A percentile compares a stretch with the other conserved stretches of the same genome.
Conservation (phyloP, 768 basidiomycete genomes). For the Lyophyllum decastes region DNA sequence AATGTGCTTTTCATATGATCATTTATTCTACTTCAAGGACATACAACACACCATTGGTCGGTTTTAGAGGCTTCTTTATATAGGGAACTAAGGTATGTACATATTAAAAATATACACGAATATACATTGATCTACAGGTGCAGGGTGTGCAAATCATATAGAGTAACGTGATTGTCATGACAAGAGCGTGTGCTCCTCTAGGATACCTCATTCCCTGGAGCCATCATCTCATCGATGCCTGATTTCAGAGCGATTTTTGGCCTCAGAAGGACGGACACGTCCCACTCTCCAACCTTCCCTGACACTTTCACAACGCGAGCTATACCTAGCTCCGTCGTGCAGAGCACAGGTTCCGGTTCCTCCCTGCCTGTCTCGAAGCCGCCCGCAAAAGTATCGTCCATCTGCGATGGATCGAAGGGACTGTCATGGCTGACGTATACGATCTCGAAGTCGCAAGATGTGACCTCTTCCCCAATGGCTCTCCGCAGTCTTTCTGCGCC, state of each 20-base stretch:
- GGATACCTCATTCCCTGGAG: slow-evolving; percentile 16
- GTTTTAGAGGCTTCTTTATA: not conserved
- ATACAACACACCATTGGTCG: not conserved
- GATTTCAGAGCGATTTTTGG: slow-evolving; percentile 57
- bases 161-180: slow-evolving; percentile 1
- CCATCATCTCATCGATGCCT: slow-evolving; percentile 33
- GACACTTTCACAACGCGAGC: slow-evolving; percentile 38
- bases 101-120: slow-evolving; percentile 3
- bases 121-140: slow-evolving; percentile 1
- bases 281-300: slow-evolving; percentile 48
- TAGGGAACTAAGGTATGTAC: slow-evolving; percentile 9
- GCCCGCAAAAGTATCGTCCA: slow-evolving; percentile 46
- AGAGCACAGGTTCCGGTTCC: slow-evolving; percentile 40
- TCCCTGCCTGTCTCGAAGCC: slow-evolving; percentile 17
- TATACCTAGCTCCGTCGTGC: slow-evolving; percentile 60
- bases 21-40: too few species aligned
- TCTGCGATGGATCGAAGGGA: slow-evolving; percentile 36
- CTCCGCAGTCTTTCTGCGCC: slow-evolving; percentile 53
- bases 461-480: slow-evolving; percentile 59
- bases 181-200: not conserved
- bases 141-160: not conserved
- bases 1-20: not conserved
- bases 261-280: slow-evolving; percentile 47
- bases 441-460: slow-evolving; percentile 56
- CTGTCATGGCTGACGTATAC: slow-evolving; percentile 45